Evolutionary conservation across 1,139 yeast genomes (phyloP), one percentile per base, ranked within the genome.

Genomic region (Blastobotrys apis): DNA sequence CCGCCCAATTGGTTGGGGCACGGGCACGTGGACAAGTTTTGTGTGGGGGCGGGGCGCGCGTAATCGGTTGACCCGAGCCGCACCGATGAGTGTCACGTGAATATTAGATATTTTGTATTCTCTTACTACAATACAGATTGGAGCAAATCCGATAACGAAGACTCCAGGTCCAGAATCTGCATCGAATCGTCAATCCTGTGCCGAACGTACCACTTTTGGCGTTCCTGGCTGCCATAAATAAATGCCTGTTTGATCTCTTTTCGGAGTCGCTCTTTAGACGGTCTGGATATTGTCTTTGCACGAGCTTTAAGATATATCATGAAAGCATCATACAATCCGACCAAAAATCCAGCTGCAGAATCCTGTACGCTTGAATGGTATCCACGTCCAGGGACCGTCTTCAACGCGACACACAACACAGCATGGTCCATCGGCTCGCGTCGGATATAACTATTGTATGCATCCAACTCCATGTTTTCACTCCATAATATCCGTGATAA

Each of bases 401-500:
- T 30, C 17, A 43, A 36, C 29, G 35, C 22, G 15, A 8, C 21
- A n/a, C 36, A 26, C 13, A 43, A 30, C 9, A 22, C 15, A 10
- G 33, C 43, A 19, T 32, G 35, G 16, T 23, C 26, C 17, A 42
- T 16, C 5, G 35, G 41, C 17, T 19, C 22, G 5, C 21, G 23
- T 21, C 38, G 35, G 5, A 37, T 26, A 22, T 42, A 42, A 8
- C 10, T 34, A 2, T 6, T 30, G 19, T 15, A 22, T 10, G 15
- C 34, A 3, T 12, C 10, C 12, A 8, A 12, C 20, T 37, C 38
- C 10, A 37, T 21, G 17, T 37, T 26, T 10, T 27, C 22, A 19
- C 38, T 37, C 45, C 45, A 42, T 1, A 42, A 20, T 9, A 42
- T 13, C 22, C 45, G 32, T 10, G 41, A 23, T 3, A 42, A 30